phyloP scores from a whole-genome alignment of 371 early-diverging fungal species.

The Fennellomyces sp. region DNA sequence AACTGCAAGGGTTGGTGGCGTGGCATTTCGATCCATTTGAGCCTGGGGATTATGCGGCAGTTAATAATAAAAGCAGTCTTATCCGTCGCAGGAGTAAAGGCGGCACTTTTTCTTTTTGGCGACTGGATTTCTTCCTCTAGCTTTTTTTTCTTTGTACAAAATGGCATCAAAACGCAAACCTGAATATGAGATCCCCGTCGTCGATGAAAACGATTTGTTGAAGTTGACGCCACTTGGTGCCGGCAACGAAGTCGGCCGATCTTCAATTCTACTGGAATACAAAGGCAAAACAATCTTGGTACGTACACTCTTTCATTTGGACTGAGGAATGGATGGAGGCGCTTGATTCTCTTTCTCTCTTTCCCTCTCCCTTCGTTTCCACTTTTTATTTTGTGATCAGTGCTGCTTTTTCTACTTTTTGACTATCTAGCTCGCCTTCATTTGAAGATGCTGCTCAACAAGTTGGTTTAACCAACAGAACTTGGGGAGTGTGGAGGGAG shows the following conservation, averaged over 20 bases:
- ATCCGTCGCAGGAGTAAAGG: too few relatives aligned
- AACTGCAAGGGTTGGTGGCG: too few relatives aligned
- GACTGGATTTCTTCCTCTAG: neutral
- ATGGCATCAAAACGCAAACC: conserved; percentile 55
- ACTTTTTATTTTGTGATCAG: neutral
- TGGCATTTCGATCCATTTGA: too few relatives aligned
- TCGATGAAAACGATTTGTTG: conserved; percentile 71
- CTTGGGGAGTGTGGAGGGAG: neutral
- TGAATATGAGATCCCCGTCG: conserved; percentile 53
- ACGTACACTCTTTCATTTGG: conserved; percentile 24
- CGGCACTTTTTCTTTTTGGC: neutral
- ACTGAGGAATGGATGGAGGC: neutral
- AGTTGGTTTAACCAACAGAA: too few relatives aligned
- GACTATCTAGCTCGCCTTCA: neutral
- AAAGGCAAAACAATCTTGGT: conserved; percentile 97
- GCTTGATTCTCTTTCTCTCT: conserved; percentile 4
- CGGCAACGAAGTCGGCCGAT: conserved; percentile 99
- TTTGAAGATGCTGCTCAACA: too few relatives aligned
- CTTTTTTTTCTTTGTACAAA: neutral
- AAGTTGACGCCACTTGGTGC: conserved; percentile 97
- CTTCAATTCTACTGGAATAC: conserved; percentile 96
- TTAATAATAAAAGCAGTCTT: too few relatives aligned
- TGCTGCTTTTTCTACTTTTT: neutral
- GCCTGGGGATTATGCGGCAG: too few relatives aligned
- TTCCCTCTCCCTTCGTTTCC: neutral